Evolutionary conservation across 2,329 filamentous ascomycete species (phyloP), one percentile per base, ranked within the genome.

Genomic region (Aspergillus arachidicola): DNA sequence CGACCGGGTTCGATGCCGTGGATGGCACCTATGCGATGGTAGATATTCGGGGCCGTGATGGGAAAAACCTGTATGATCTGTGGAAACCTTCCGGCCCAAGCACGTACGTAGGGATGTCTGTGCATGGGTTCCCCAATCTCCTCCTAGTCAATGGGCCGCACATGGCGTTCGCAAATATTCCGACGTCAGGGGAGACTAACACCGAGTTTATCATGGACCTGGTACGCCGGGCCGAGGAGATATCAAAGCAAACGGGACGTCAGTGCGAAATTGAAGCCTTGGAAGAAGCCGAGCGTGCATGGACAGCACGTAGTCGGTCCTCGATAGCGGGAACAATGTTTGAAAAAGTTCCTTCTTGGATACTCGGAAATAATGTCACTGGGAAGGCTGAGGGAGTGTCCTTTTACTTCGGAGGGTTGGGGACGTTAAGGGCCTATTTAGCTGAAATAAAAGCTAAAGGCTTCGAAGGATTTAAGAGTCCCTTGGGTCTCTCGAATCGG

Each of bases 71-170:
- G 43, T 74, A 71, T 32, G 71, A 79, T 0, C 59, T 67, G 30
- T 79, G 79, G 80, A 36, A 62, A 16, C 26, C 41, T 12, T 32
- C 72, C 1, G 63, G 66, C 2, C 71, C 75, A 12, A 72, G 64
- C 16, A 72, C 76, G 0, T 81, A 80, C 64, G 70, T 82, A 0
- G 82, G 82, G 0, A 63, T 81, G 6, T 68, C 69, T 3, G 72
- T 77, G 1, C 63, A 74, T 1, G 70, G 75, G 0, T 83, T 81
- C 60, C 82, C 82, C 0, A 83, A 83, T 63, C 69, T 84, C 62
- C 79, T 83, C 64, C 77, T 79, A 69, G 68, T 81, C 14, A 59
- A 66, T 4, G 80, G 80, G 0, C 80, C 80, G 0, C 70, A 78
- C 41, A 72, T 72, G 9, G 75, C 74, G 0, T 78, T 79, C 58